Evolutionary conservation across 2,329 filamentous ascomycete genomes (phyloP), one percentile per base, ranked within the genome.

Genomic region (Sarocladium brachiariae): DNA sequence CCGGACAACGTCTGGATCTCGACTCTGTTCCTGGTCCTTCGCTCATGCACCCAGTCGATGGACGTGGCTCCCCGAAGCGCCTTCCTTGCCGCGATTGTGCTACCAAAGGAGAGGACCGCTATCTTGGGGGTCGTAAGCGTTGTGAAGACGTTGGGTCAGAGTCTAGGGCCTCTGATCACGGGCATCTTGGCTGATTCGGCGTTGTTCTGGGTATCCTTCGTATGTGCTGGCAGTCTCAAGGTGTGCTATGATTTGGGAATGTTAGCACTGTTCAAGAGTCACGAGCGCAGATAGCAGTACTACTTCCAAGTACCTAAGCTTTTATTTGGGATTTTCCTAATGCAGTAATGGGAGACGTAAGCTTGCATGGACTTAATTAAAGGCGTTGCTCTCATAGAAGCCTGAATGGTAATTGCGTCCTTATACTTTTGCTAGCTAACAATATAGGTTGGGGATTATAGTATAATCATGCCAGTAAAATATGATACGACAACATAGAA

Each of bases 101-200:
- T 78, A 9, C 75, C 84, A 0, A 69, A 73, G 2, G 85, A 89
- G 63, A 75, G 86, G 1, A 89, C 86, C 0, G 82, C 83, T 0
- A 78, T 87, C 10, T 83, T 89, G 78, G 86, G 86, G 0, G 69
- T 83, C 0, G 72, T 87, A 3, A 88, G 87, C 55, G 78, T 85
- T 1, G 77, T 84, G 24, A 87, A 86, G 65, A 89, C 84, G 0
- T 69, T 74, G 5, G 73, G 76, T 4, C 78, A 84, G 61, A 83
- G 78, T 52, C 59, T 79, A 1, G 85, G 84, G 0, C 82, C 84
- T 0, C 62, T 80, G 0, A 68, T 85, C 16, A 86, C 84, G 0
- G 86, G 86, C n/a, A 58, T 81, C 0, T 59, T 89, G 39, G 80
- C 81, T 0, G 73, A 73, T 1, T 67, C 68, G 2, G 66, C 73